phyloP scores from a whole-genome alignment of 176 grass and related monocot species.

The Cocos nucifera region DNA sequence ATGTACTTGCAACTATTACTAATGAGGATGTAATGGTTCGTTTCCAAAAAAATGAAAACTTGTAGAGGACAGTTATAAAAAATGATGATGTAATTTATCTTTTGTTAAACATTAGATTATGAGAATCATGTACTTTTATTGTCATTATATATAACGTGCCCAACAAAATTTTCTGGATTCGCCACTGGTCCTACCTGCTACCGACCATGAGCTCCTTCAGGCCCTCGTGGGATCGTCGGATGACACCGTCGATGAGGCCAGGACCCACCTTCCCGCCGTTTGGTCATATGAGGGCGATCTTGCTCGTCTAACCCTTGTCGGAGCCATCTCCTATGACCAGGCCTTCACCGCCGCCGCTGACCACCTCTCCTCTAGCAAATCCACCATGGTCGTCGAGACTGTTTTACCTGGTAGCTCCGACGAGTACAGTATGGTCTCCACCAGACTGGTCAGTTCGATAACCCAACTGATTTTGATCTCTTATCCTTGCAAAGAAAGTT shows the following conservation, averaged over 20 bases:
- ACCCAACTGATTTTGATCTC: background rate
- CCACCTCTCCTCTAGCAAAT: slow-evolving; percentile 35
- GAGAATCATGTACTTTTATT: too few species aligned
- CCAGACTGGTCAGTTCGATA: slow-evolving; percentile 49
- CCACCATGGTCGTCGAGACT: slow-evolving; percentile 67
- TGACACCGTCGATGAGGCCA: background rate
- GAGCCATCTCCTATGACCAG: slow-evolving; percentile 43
- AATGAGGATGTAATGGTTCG: too few species aligned
- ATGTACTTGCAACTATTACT: too few species aligned
- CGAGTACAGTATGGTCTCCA: slow-evolving; percentile 36
- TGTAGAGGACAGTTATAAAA: too few species aligned
- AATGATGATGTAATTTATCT: too few species aligned
- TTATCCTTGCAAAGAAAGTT: background rate
- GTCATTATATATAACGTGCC: too few species aligned
- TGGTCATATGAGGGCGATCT: slow-evolving; percentile 66
- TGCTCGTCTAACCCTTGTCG: slow-evolving; percentile 46
- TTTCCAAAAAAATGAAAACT: too few species aligned
- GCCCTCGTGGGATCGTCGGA: slow-evolving; percentile 13
- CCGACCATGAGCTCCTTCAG: slow-evolving; percentile 19
- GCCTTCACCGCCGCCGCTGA: slow-evolving; percentile 53
- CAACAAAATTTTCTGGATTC: too few species aligned
- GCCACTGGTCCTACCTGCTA: background rate
- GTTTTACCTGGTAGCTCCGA: slow-evolving; percentile 36
- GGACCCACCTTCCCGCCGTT: slow-evolving; percentile 32
- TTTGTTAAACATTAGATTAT: too few species aligned